Evolutionary conservation across 805 yeast species (phyloP).

Genomic region (Starmerella scarabaei): DNA sequence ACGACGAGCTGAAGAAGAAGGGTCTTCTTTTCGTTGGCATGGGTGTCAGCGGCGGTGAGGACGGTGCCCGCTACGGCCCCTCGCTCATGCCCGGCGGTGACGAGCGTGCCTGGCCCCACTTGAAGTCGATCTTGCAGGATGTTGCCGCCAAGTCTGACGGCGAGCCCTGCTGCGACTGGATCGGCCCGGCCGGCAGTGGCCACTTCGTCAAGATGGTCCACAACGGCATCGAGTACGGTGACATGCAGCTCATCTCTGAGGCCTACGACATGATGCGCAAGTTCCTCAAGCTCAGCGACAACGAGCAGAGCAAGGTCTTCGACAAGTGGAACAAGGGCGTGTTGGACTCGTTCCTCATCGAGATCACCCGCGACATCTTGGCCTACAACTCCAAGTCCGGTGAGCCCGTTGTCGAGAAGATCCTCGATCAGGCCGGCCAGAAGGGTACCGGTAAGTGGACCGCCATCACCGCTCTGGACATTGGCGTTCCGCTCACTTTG

Average conservation of each 20-base stretch:
- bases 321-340: slow-evolving; percentile 94
- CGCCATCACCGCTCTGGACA: slow-evolving; percentile 91
- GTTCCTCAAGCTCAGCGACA: slow-evolving; percentile 77
- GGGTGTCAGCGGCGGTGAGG: slow-evolving; percentile 99
- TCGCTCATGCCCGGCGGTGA: slow-evolving; percentile 99
- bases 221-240: slow-evolving; percentile 99
- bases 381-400: slow-evolving; percentile 83
- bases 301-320: slow-evolving; percentile 88
- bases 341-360: slow-evolving; percentile 89
- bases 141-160: slow-evolving; percentile 94
- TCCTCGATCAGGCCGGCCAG: slow-evolving; percentile 94
- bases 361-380: slow-evolving; percentile 91
- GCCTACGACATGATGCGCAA: slow-evolving; percentile 94
- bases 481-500: slow-evolving; percentile 96
- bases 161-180: slow-evolving; percentile 99
- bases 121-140: slow-evolving; percentile 90
- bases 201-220: slow-evolving; percentile 99
- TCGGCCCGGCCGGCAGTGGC: slow-evolving; percentile 98
- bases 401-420: slow-evolving; percentile 88
- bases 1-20: slow-evolving; percentile 70
- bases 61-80: slow-evolving; percentile 99
- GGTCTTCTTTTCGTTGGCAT: slow-evolving; percentile 92
- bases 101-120: slow-evolving; percentile 96
- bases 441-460: slow-evolving; percentile 99
- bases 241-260: slow-evolving; percentile 97